Evolutionary conservation across 192 early-diverging fungal species (phyloP), one percentile per base, ranked within the genome.

Genomic region (Entophlyctis luteolus): DNA sequence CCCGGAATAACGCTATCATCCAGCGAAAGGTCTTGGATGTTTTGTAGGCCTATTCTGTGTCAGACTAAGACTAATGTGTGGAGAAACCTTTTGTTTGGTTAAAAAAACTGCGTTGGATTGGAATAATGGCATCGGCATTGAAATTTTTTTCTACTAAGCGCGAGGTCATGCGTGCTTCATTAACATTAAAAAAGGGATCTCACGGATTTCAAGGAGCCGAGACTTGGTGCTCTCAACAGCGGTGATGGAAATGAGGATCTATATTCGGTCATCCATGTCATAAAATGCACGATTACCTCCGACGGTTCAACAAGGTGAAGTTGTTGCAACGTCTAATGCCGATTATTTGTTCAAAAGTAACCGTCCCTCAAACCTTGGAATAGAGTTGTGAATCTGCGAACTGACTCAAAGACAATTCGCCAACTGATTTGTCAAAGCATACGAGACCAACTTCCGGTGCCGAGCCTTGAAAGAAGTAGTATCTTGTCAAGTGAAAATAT

Each of bases 381-480:
- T 87, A 90, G 2, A 81, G 86, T 50, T 78, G 81, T 1, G 82
- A 80, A 59, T 90, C 89, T 23, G 81, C 77, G 57, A 86, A 78
- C 77, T 90, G 87, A 18, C 71, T 84, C 29, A 90, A 45, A 31
- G 71, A 73, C 54, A 80, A 81, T 65, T 87, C 82, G 60, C 84
- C 83, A 2, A 77, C 80, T 8, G 68, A 63, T 46, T 87, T 67
- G 65, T 87, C 73, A 37, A 89, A 79, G 48, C 86, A 80, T 23
- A 82, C 85, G 57, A 87, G 68, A 18, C 83, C 85, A 62, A 88
- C 72, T 63, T 90, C 89, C 5, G 59, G 27, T 4, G 76, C 71
- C 29, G 70, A 33, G 28, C 73, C 77, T 62, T 5, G 25, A 16
- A 22, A n/a, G n/a, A 45, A 12, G 42, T n/a, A n/a, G n/a, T 45